A percentile compares a stretch with the other conserved stretches of the same genome.
Conservation (phyloP, 106 monocot species). For the Phalaenopsis equestris region DNA sequence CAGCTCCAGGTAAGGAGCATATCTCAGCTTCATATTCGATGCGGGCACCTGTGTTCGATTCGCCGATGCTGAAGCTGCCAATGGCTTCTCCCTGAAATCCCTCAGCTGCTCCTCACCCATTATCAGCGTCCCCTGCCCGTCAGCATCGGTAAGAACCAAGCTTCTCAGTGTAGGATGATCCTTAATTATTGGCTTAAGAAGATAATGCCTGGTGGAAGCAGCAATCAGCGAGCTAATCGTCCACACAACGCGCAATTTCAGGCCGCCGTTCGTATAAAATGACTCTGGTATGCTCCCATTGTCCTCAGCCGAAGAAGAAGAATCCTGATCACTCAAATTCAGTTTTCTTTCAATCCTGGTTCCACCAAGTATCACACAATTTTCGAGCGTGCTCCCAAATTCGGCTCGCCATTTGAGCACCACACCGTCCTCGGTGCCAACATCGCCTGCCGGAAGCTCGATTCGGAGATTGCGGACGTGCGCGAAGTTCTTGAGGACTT, state of each 20-base stretch:
- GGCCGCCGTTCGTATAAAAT: slow-evolving; percentile 78
- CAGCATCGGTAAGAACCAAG: slow-evolving; percentile 65
- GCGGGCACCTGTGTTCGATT: slow-evolving; percentile 75
- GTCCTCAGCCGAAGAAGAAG: slow-evolving; percentile 10
- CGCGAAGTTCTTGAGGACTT: slow-evolving; percentile 76
- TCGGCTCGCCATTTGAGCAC: slow-evolving; percentile 78
- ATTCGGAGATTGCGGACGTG: slow-evolving; percentile 47
- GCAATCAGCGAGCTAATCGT: slow-evolving; percentile 85
- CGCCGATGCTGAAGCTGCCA: slow-evolving; percentile 55
- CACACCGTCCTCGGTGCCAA: slow-evolving; percentile 69
- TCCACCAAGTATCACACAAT: slow-evolving; percentile 76
- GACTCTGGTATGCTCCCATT: slow-evolving; percentile 86
- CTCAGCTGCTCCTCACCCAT: slow-evolving; percentile 63
- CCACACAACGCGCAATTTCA: slow-evolving; percentile 83
- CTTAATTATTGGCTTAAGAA: slow-evolving; percentile 61
- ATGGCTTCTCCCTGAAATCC: slow-evolving; percentile 78
- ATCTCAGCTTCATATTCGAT: slow-evolving; percentile 69
- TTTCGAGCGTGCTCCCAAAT: slow-evolving; percentile 80
- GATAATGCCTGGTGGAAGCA: slow-evolving; percentile 76
- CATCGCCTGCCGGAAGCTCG: slow-evolving; percentile 80
- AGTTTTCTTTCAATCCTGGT: slow-evolving; percentile 33
- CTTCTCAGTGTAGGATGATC: slow-evolving; percentile 68
- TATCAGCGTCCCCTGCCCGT: slow-evolving; percentile 64
- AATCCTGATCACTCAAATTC: slow-evolving; percentile 5
- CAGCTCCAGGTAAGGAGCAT: slow-evolving; percentile 59